A percentile compares a stretch with the other conserved stretches of the same genome.
These are phyloP conservation scores for Hibiscus trionum DNA, from an alignment of 345 rosid genomes.

Conservation along the genomic window DNA sequence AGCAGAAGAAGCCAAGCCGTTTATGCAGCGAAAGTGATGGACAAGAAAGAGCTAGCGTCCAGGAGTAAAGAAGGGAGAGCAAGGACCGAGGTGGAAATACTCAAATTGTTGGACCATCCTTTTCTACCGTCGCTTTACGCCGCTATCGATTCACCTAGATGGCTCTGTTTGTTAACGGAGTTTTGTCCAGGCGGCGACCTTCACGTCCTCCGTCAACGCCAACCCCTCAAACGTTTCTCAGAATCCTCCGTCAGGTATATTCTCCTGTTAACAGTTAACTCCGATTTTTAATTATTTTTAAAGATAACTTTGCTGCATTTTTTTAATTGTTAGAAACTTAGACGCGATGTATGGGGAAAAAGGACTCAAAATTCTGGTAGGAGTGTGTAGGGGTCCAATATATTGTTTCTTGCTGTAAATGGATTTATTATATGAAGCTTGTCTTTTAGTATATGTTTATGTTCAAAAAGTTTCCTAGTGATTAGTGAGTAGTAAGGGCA, in stretches of 20 bases:
- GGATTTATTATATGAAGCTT: too few relatives aligned
- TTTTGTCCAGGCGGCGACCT: conserved; percentile 98
- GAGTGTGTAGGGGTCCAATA: too few relatives aligned
- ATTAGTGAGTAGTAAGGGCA: too few relatives aligned
- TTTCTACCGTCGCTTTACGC: conserved; percentile 78
- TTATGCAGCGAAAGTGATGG: conserved; percentile 88
- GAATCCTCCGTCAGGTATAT: conserved; percentile 83
- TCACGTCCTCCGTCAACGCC: conserved; percentile 90
- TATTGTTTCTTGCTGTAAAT: too few relatives aligned
- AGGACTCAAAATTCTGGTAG: too few relatives aligned
- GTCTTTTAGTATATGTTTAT: too few relatives aligned
- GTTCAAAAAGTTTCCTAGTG: too few relatives aligned
- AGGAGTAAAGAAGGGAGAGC: conserved; percentile 85
- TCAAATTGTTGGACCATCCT: conserved; percentile 79
- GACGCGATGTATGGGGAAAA: too few relatives aligned
- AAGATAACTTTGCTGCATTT: not conserved
- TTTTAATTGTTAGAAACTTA: not conserved
- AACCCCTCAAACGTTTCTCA: conserved; percentile 61
- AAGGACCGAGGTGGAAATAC: conserved; percentile 71
- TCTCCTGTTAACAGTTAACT: conserved; percentile 14
- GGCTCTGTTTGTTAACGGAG: conserved; percentile 87
- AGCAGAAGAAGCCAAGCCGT: conserved; percentile 2
- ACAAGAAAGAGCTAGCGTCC: conserved; percentile 72
- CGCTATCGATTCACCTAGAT: conserved; percentile 59
- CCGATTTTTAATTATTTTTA: not conserved